Evolutionary conservation across 257 asterid species (phyloP), one percentile per base, ranked within the genome.

Genomic region (Lantana camara): DNA sequence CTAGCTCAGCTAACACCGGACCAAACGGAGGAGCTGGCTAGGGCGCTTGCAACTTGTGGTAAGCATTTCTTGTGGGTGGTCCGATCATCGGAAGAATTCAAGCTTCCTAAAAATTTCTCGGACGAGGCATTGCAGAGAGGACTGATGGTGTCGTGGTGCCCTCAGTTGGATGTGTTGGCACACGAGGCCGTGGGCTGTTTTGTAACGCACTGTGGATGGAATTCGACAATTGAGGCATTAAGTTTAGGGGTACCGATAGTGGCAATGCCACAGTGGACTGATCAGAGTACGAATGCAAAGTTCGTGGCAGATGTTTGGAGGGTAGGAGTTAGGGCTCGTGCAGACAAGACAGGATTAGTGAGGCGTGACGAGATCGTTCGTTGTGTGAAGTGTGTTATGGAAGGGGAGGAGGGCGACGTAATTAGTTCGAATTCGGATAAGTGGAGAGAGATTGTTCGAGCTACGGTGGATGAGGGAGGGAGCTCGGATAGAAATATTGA

Each of bases 191-290:
- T 69, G 22, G 69, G 77, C 29, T 47, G 76, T 44, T 79, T 79
- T 15, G 23, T 75, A 2, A 54, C 78, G 0, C 76, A 79, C 2
- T 52, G 73, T 61, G 80, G 83, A 0, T 79, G 83, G 80, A 75
- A 79, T 38, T 79, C 78, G 0, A 74, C 73, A 5, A 2, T 75
- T 20, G 79, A 79, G 41, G 79, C 76, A 0, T 12, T 79, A 34
- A 47, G 77, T 16, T n/a, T 70, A 34, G 69, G 64, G 11, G 69
- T 61, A 0, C 70, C 70, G 9, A 19, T 52, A 52, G 70, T 65
- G 62, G 70, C 53, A 1, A 52, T 65, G 19, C 70, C 65, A 0
- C 41, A 41, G 44, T 45, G 73, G 79, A 14, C 60, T 17, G 81
- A 79, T 16, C 84, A 79, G 7, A 60, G 40, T 29, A 79, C 75